Base-by-base conservation (phyloP, 169 alveolate species). In the Eimeria falciformis region DNA sequence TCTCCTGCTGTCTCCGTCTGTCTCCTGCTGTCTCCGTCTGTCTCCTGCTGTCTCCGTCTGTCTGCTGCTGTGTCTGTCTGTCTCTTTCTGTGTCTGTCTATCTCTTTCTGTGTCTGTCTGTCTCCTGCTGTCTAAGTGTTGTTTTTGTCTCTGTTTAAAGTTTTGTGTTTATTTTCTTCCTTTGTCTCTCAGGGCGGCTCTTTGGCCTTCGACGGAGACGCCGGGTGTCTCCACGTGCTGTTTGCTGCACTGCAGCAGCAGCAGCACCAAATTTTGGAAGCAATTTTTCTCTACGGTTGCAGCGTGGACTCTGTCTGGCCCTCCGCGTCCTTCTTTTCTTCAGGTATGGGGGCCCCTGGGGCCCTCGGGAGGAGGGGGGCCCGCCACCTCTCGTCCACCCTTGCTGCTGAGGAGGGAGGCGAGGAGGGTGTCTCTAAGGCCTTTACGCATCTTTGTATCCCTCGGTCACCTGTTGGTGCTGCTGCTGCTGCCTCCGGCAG, bases 161-260 rank as follows among this genome's bases (percentile, higher is more conserved):
- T n/a, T n/a, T n/a, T n/a, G n/a, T n/a, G n/a, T n/a, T n/a, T n/a
- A n/a, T n/a, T n/a, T n/a, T n/a, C n/a, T n/a, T n/a, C n/a, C n/a
- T n/a, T 50, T 7, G 62, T 50, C 23, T 58, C 21, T 6, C 71
- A 58, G 71, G 71, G 33, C 9, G 71, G 21, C 27, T 9, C 71
- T n/a, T n/a, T 58, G 33, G 71, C 71, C 21, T 58, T 58, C 21
- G 71, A 14, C 21, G 71, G 71, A n/a, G 71, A 58, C 27, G 71
- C 71, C 23, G 71, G 33, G 29, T 58, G 71, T 25, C 71, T 58
- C 33, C 71, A 58, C 71, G 71, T 58, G 11, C 29, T 58, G 9
- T 58, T 58, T 58, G 71, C 71, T 58, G 71, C 71, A 18, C 18
- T 58, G 71, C 71, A 58, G 18, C 71, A 58, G 71, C 71, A 58